Percentiles rank a stretch among this genome's conserved stretches.
These are phyloP conservation scores for Peniophora sp. DNA, from an alignment of 1,284 basidiomycete species.

Conservation along the genomic window DNA sequence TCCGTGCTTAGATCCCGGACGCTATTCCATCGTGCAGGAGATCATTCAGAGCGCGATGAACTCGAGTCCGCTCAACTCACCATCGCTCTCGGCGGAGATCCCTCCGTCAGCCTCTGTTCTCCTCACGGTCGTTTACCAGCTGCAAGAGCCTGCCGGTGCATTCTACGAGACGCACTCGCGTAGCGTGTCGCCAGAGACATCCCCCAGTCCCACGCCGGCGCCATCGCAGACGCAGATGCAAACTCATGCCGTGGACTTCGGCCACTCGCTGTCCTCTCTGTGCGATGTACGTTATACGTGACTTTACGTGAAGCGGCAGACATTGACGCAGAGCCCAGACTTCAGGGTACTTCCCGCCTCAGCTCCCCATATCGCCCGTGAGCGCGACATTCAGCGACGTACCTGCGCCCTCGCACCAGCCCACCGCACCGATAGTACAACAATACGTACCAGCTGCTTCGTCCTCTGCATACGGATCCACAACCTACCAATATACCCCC, in stretches of 20 bases:
- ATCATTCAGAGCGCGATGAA: constrained; percentile 27
- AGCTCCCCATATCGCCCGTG: constrained; percentile 13
- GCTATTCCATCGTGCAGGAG: constrained; percentile 47
- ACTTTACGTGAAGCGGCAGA: not conserved
- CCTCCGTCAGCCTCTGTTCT: constrained; percentile 19
- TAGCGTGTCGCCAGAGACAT: not conserved
- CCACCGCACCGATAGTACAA: not conserved
- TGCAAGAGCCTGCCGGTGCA: constrained; percentile 7
- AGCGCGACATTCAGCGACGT: constrained; percentile 13
- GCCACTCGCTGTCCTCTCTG: not conserved
- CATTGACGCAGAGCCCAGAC: not conserved
- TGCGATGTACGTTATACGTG: constrained; percentile 4
- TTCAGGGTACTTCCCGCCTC: constrained; percentile 8
- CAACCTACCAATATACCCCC: too few species aligned
- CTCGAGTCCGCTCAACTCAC: not conserved
- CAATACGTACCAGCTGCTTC: not conserved
- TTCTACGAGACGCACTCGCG: not conserved
- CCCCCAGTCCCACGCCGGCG: not conserved
- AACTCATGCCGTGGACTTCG: not conserved
- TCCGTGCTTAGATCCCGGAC: constrained; percentile 39
- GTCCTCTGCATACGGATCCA: not conserved
- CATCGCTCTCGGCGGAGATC: constrained; percentile 17
- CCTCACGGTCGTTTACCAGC: constrained; percentile 15
- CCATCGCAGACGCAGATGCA: not conserved
- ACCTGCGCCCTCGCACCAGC: not conserved